phyloP scores from a whole-genome alignment of 805 yeast genomes.

The Saccharomycopsis schoenii region DNA sequence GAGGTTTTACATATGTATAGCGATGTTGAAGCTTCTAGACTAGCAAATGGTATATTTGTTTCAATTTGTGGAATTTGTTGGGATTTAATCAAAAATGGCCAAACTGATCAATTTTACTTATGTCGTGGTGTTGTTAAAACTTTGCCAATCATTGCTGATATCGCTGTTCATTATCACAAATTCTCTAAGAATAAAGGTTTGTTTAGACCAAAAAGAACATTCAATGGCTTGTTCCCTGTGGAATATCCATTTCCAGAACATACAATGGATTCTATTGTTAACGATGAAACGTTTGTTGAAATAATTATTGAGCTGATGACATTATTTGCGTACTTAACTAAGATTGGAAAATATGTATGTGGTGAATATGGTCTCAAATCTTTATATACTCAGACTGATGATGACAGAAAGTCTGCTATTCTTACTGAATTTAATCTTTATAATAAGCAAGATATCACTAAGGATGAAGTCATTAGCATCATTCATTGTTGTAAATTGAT shows the following conservation, averaged over 20 bases:
- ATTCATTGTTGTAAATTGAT: constrained; percentile 42
- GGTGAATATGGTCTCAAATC: constrained; percentile 34
- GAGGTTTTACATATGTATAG: constrained; percentile 39
- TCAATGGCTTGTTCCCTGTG: constrained; percentile 61
- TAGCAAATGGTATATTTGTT: constrained; percentile 51
- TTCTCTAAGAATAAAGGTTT: constrained; percentile 31
- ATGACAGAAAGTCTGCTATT: constrained; percentile 30
- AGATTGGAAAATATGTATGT: constrained; percentile 35
- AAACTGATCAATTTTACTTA: constrained; percentile 28
- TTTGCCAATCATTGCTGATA: constrained; percentile 42
- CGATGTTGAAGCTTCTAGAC: constrained; percentile 51
- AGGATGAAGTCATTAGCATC: constrained; percentile 33
- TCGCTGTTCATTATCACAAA: constrained; percentile 44
- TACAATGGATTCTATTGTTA: constrained; percentile 66
- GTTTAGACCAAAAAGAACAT: constrained; percentile 51
- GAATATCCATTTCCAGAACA: constrained; percentile 51
- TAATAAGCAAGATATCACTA: constrained; percentile 31
- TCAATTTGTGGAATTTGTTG: constrained; percentile 36
- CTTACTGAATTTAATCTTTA: constrained; percentile 18
- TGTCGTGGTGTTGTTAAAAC: constrained; percentile 42
- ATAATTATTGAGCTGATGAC: constrained; percentile 59
- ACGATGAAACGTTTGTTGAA: constrained; percentile 62
- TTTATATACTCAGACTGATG: constrained; percentile 29
- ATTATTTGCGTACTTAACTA: constrained; percentile 46
- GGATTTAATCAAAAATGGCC: constrained; percentile 27